Evolutionary conservation across 2,329 filamentous ascomycete genomes (phyloP).

Genomic region (Venturia oleaginea): DNA sequence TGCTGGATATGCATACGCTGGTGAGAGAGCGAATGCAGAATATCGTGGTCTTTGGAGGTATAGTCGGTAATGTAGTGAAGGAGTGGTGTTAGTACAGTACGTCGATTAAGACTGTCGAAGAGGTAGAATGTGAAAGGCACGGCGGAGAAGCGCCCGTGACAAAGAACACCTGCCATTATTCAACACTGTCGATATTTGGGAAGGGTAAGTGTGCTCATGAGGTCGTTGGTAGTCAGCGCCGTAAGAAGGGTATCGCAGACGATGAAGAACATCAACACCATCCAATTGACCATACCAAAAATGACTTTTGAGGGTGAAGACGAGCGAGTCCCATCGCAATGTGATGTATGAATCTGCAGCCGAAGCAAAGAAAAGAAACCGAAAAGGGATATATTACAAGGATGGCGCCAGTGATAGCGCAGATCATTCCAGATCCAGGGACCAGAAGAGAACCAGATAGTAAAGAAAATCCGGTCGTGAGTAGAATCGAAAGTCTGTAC

Average conservation of each 20-base stretch:
- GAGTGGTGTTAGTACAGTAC: background rate
- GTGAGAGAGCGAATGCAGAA: background rate
- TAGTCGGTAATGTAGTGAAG: background rate
- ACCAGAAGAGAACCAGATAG: background rate
- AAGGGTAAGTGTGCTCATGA: background rate
- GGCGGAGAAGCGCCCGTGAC: background rate
- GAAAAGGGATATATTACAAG: background rate
- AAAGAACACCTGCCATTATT: background rate
- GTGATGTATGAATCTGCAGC: background rate
- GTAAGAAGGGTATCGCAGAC: conserved; percentile 7
- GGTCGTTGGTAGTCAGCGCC: background rate
- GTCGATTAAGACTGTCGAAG: background rate
- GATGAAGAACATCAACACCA: background rate
- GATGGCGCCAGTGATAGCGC: background rate
- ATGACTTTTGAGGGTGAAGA: background rate
- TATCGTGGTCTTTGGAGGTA: background rate
- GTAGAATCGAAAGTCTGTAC: conserved; percentile 6
- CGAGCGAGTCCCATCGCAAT: background rate
- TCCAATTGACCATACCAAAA: background rate
- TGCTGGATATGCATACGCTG: background rate
- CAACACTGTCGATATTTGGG: background rate
- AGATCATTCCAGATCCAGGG: background rate
- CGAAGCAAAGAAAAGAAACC: background rate
- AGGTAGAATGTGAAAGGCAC: background rate
- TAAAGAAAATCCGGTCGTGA: background rate